Evolutionary conservation across 1,284 basidiomycete genomes (phyloP).

Genomic region (Sphaerobolus stellatus): DNA sequence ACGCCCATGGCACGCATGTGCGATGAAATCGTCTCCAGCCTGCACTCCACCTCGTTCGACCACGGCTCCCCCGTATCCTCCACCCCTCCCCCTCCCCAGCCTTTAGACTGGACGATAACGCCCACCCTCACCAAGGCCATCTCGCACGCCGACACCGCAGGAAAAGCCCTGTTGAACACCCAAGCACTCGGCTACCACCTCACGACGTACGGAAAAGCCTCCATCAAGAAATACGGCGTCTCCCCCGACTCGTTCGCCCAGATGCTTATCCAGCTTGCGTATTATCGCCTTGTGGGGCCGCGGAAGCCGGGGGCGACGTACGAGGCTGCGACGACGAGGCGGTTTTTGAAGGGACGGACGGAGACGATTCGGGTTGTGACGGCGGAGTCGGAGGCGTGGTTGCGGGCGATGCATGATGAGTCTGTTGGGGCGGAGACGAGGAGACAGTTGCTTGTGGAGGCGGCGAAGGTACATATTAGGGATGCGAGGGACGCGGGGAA

Average conservation of each 20-base stretch:
- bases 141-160: conserved; percentile 52
- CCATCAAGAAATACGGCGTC: conserved; percentile 83
- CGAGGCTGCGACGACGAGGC: conserved; percentile 84
- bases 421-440: conserved; percentile 42
- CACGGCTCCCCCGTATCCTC: conserved; percentile 41
- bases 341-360: conserved; percentile 84
- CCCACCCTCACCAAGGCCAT: conserved; percentile 50
- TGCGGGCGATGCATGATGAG: conserved; percentile 66
- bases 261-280: conserved; percentile 86
- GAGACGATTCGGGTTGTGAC: conserved; percentile 84
- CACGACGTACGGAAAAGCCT: conserved; percentile 81
- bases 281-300: conserved; percentile 58
- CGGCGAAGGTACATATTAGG: conserved; percentile 67
- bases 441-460: conserved; percentile 60
- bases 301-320: conserved; percentile 67
- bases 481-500: conserved; percentile 71
- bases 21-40: conserved; percentile 67
- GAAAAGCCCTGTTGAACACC: conserved; percentile 59
- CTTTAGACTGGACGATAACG: conserved; percentile 69
- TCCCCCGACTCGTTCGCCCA: conserved; percentile 94
- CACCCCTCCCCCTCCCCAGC: conserved; percentile 25
- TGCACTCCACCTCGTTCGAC: conserved; percentile 60
- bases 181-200: conserved; percentile 68
- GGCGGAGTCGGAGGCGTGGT: conserved; percentile 71
- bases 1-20: conserved; percentile 66